Evolutionary conservation across 768 basidiomycete genomes (phyloP), one percentile per base, ranked within the genome.

Genomic region (Mycena haematopus): DNA sequence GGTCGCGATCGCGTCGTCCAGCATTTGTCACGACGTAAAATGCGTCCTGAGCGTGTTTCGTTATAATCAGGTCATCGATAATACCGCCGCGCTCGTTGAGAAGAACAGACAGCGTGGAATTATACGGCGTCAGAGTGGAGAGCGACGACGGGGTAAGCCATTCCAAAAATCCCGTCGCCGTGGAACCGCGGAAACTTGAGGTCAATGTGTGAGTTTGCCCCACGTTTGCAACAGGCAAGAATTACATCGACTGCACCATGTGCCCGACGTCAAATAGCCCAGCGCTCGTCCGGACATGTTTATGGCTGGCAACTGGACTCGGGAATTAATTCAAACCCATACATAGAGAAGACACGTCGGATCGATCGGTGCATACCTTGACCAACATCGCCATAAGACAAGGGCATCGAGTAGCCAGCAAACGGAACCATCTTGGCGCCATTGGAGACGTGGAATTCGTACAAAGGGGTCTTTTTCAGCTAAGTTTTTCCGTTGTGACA

Each of bases 191-290:
- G 80, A 96, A 95, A 68, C 92, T 95, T 33, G 42, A 1, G 17
- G 6, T 15, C 24, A 9, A 21, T 22, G 45, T 3, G 31, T 58
- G 22, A 55, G 62, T 38, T 52, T 38, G 54, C 15, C 24, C 13
- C 15, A 24, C 54, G 44, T 9, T 38, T 22, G 7, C 44, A 11
- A 45, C 21, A 17, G 36, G 40, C 14, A n/a, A 56, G 36, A 60
- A 84, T 51, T 69, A 95, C 93, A 87, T 90, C 35, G 88, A 86
- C 74, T 99, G 96, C 17, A 99, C 92, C 96, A 99, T 99, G 76
- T 99, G 97, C 22, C 93, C 93, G 27, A 99, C 97, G 71, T 99
- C 97, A 73, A 99, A 99, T 33, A 99, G 80, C 0, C 95, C 95
- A 0, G 86, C 92, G 36, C 83, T 84, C 14, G 78, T 84, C 44